Conservation (phyloP, 1,284 basidiomycete species). For the Retiboletus flavoniger region DNA sequence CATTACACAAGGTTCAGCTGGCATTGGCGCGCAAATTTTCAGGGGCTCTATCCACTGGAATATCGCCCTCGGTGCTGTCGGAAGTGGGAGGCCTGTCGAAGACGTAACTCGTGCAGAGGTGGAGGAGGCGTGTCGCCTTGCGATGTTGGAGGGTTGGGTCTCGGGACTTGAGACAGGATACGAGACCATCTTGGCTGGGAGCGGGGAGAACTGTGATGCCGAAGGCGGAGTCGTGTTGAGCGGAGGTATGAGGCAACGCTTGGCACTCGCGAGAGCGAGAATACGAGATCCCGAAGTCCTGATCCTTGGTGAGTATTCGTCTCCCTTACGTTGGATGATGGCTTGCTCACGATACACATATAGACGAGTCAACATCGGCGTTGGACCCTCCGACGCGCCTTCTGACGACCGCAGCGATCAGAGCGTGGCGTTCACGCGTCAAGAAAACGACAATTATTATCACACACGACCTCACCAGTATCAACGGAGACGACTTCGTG, state of each 20-base stretch:
- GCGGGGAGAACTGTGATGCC: slow-evolving; percentile 43
- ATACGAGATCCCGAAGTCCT: slow-evolving; percentile 87
- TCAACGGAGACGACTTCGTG: slow-evolving; percentile 78
- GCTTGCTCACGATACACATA: slow-evolving; percentile 3
- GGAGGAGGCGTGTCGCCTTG: slow-evolving; percentile 78
- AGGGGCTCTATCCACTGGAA: slow-evolving; percentile 80
- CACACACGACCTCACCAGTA: slow-evolving; percentile 92
- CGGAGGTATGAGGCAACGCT: slow-evolving; percentile 91
- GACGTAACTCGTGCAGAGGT: slow-evolving; percentile 70
- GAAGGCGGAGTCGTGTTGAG: slow-evolving; percentile 73
- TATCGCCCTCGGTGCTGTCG: slow-evolving; percentile 73
- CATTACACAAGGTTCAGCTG: slow-evolving; percentile 66
- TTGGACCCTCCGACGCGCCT: slow-evolving; percentile 87
- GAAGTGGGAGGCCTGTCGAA: slow-evolving; percentile 39
- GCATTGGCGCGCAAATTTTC: slow-evolving; percentile 30
- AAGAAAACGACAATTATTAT: slow-evolving; percentile 94
- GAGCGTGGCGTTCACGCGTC: slow-evolving; percentile 56
- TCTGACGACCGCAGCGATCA: slow-evolving; percentile 87
- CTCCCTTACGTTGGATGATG: slow-evolving; percentile 1
- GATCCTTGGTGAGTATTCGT: slow-evolving; percentile 73
- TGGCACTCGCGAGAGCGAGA: slow-evolving; percentile 88
- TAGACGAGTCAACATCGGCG: slow-evolving; percentile 96
- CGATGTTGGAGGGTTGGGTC: slow-evolving; percentile 88
- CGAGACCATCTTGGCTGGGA: slow-evolving; percentile 65
- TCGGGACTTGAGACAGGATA: slow-evolving; percentile 83